These are phyloP conservation scores for Cryphonectria nitschkei DNA, from an alignment of 2,329 filamentous ascomycete species.

Conservation along the genomic window DNA sequence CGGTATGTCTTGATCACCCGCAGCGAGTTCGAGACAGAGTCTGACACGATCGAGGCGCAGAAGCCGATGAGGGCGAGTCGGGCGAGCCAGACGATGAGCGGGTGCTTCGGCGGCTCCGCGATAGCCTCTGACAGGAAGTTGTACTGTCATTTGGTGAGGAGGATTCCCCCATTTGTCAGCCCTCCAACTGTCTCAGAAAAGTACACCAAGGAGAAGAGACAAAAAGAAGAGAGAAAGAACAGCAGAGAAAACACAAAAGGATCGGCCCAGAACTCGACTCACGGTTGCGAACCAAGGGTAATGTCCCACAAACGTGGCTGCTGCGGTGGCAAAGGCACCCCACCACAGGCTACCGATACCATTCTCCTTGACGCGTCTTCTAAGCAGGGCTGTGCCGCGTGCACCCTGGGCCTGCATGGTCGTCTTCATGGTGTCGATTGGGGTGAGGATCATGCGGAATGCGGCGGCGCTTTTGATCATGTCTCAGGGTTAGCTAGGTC, in stretches of 20 bases:
- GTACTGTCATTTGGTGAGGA: conserved; percentile 39
- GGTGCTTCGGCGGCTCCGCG: conserved; percentile 45
- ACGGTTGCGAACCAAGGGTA: conserved; percentile 56
- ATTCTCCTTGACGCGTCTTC: conserved; percentile 48
- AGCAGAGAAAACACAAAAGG: neutral
- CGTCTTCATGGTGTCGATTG: conserved; percentile 54
- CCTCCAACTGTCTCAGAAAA: neutral
- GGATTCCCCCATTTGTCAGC: neutral
- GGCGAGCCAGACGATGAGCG: conserved; percentile 46
- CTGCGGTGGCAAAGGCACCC: conserved; percentile 53
- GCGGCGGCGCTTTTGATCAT: conserved; percentile 42
- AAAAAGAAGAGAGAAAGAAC: neutral
- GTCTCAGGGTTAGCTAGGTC: neutral
- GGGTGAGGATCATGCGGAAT: conserved; percentile 52
- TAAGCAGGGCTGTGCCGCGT: conserved; percentile 46
- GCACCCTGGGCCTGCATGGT: conserved; percentile 53
- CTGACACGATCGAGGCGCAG: conserved; percentile 49
- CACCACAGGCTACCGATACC: conserved; percentile 53
- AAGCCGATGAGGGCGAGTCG: conserved; percentile 50
- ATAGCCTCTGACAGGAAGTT: conserved; percentile 47
- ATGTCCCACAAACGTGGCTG: conserved; percentile 52
- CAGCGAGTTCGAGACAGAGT: conserved; percentile 51
- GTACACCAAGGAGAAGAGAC: too few relatives aligned
- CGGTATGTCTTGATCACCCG: conserved; percentile 54
- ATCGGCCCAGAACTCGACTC: conserved; percentile 18